A percentile compares a stretch with the other conserved stretches of the same genome.
Conservation (phyloP, 345 rosid genomes). For the Pistacia atlantica region DNA sequence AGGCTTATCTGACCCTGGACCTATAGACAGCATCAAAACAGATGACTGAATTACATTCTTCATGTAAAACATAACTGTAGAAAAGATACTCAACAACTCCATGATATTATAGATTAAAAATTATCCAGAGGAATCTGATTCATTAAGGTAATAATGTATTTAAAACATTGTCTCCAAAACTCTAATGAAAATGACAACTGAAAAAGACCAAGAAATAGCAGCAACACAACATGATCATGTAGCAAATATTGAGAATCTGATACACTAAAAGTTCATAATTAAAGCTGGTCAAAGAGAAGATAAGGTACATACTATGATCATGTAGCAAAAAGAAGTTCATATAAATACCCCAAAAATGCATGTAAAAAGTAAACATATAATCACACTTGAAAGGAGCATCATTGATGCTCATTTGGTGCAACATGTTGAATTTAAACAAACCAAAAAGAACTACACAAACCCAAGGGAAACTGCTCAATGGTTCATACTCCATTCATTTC, state of each 20-base stretch:
- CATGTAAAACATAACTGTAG: neutral
- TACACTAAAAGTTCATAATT: neutral
- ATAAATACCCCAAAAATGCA: neutral
- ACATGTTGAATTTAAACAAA: neutral
- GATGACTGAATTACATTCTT: slow-evolving; percentile 23
- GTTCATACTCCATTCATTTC: slow-evolving; percentile 1
- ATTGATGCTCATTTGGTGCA: neutral
- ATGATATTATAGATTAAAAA: neutral
- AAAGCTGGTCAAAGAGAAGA: slow-evolving; percentile 1
- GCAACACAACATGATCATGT: neutral
- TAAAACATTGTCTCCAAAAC: neutral
- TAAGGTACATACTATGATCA: neutral
- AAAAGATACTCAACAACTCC: neutral
- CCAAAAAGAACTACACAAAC: neutral
- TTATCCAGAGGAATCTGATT: neutral
- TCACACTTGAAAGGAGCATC: slow-evolving; percentile 1
- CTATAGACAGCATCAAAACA: slow-evolving; percentile 43
- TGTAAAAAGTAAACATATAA: neutral
- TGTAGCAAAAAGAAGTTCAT: slow-evolving; percentile 6
- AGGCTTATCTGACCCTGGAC: slow-evolving; percentile 97
- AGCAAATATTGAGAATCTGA: neutral
- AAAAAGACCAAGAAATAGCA: neutral
- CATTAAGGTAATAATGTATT: neutral
- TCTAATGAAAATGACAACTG: neutral
- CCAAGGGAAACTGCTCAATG: neutral